Conservation (phyloP, 140 eudicot genomes). For the Oenanthe javanica region DNA sequence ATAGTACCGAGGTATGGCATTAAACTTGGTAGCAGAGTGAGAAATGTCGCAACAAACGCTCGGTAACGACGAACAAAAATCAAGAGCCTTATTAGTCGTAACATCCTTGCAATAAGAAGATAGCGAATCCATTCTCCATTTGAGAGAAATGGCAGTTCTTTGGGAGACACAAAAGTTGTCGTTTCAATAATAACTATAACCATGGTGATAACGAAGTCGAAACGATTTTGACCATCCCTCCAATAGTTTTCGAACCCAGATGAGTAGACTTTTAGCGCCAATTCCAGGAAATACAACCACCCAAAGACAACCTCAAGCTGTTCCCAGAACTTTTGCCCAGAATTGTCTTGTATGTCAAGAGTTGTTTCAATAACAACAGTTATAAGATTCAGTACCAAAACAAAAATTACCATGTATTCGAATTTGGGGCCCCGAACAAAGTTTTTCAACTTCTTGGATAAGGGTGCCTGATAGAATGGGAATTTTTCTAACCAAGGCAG, state of each 20-base stretch:
- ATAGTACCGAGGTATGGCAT: slow-evolving; percentile 94
- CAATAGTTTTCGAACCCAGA: slow-evolving; percentile 87
- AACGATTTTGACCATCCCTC: slow-evolving; percentile 91
- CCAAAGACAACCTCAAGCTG: slow-evolving; percentile 79
- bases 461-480: slow-evolving; percentile 51
- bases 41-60: slow-evolving; percentile 88
- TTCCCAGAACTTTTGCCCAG: slow-evolving; percentile 87
- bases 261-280: slow-evolving; percentile 77
- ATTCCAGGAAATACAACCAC: slow-evolving; percentile 86
- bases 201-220: slow-evolving; percentile 90
- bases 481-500: slow-evolving; percentile 49
- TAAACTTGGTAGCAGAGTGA: slow-evolving; percentile 85
- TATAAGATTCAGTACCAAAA: slow-evolving; percentile 61
- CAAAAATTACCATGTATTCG: slow-evolving; percentile 47
- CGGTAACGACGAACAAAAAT: slow-evolving; percentile 75
- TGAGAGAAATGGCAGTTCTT: slow-evolving; percentile 54
- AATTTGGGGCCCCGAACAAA: slow-evolving; percentile 53
- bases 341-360: slow-evolving; percentile 78
- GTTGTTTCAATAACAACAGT: slow-evolving; percentile 87
- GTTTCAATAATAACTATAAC: slow-evolving; percentile 98
- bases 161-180: slow-evolving; percentile 65
- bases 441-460: slow-evolving; percentile 45
- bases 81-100: slow-evolving; percentile 87
- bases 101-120: slow-evolving; percentile 93
- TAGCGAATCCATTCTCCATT: slow-evolving; percentile 99